phyloP scores from a whole-genome alignment of 1,139 yeast species.

The Sugiyamaella sp. region DNA sequence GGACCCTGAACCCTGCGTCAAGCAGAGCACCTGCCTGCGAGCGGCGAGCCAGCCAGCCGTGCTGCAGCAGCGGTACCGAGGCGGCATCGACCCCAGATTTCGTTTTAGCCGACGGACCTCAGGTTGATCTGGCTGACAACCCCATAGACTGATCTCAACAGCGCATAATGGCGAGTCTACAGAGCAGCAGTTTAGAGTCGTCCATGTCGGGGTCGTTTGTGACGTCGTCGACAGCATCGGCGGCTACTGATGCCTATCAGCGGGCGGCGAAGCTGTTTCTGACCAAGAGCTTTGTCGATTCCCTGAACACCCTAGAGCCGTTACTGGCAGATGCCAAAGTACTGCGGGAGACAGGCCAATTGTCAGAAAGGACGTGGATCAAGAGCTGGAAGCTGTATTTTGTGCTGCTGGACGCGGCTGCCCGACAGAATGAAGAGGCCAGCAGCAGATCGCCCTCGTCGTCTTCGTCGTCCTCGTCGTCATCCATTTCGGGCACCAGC shows the following conservation, averaged over 20 bases:
- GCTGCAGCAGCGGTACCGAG: slow-evolving; percentile 1
- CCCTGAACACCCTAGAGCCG: slow-evolving; percentile 29
- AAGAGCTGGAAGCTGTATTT: slow-evolving; percentile 35
- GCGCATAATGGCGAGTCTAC: slow-evolving; percentile 1
- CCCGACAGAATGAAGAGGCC: slow-evolving; percentile 20
- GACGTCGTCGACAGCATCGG: slow-evolving; percentile 12
- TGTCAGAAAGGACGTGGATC: slow-evolving; percentile 29
- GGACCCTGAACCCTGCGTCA: too few species aligned
- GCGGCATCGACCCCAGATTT: slow-evolving; percentile 12
- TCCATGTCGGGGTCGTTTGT: slow-evolving; percentile 18
- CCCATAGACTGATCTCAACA: neutral
- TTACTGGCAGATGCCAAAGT: slow-evolving; percentile 23
- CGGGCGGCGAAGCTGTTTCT: slow-evolving; percentile 34
- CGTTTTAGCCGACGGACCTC: slow-evolving; percentile 2
- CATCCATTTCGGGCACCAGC: slow-evolving; percentile 2
- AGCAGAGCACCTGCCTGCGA: too few species aligned
- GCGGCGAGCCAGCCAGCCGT: neutral
- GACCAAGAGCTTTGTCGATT: slow-evolving; percentile 32
- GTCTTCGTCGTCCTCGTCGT: slow-evolving; percentile 10
- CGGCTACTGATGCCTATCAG: slow-evolving; percentile 26
- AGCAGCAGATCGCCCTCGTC: slow-evolving; percentile 11
- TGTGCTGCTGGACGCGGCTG: slow-evolving; percentile 31
- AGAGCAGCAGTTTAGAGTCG: slow-evolving; percentile 11
- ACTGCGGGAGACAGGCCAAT: slow-evolving; percentile 19
- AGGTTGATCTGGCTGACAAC: neutral